Conservation (phyloP, 306 rosid species). For the Hippophae tibetana region DNA sequence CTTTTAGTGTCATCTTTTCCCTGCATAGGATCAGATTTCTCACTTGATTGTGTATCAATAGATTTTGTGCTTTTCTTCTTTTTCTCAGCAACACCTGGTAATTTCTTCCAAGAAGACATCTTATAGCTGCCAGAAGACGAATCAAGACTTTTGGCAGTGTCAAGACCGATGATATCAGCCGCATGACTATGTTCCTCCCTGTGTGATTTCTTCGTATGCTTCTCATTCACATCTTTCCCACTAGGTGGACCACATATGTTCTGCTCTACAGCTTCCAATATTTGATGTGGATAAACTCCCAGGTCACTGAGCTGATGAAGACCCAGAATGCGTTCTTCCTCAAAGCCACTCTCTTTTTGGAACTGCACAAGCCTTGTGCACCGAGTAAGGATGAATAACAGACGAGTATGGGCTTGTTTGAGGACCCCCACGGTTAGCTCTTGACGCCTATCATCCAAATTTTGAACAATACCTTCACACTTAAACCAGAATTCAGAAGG, state of each 20-base stretch:
- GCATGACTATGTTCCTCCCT: slow-evolving; percentile 33
- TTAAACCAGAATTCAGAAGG: slow-evolving; percentile 69
- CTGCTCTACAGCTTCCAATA: slow-evolving; percentile 31
- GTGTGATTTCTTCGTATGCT: slow-evolving; percentile 29
- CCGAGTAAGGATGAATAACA: slow-evolving; percentile 80
- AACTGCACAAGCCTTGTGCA: slow-evolving; percentile 95
- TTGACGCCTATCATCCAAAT: slow-evolving; percentile 83
- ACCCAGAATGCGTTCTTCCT: slow-evolving; percentile 74
- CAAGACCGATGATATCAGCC: slow-evolving; percentile 31
- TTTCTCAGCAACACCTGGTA: slow-evolving; percentile 67
- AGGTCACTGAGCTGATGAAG: slow-evolving; percentile 92
- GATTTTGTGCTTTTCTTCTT: slow-evolving; percentile 34
- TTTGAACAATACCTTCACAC: slow-evolving; percentile 82
- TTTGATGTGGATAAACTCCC: slow-evolving; percentile 72
- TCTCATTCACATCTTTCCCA: slow-evolving; percentile 34
- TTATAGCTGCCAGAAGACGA: slow-evolving; percentile 57
- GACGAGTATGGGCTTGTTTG: slow-evolving; percentile 86
- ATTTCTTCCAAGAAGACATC: slow-evolving; percentile 95
- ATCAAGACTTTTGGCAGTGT: slow-evolving; percentile 43
- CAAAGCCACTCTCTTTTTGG: slow-evolving; percentile 79
- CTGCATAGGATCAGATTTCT: slow-evolving; percentile 28
- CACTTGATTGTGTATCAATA: slow-evolving; percentile 29
- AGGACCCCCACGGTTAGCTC: slow-evolving; percentile 71
- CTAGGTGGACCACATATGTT: slow-evolving; percentile 23
- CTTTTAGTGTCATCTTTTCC: slow-evolving; percentile 41